Conservation (phyloP, 495 filamentous ascomycete species). For the Podospora tetraspora region DNA sequence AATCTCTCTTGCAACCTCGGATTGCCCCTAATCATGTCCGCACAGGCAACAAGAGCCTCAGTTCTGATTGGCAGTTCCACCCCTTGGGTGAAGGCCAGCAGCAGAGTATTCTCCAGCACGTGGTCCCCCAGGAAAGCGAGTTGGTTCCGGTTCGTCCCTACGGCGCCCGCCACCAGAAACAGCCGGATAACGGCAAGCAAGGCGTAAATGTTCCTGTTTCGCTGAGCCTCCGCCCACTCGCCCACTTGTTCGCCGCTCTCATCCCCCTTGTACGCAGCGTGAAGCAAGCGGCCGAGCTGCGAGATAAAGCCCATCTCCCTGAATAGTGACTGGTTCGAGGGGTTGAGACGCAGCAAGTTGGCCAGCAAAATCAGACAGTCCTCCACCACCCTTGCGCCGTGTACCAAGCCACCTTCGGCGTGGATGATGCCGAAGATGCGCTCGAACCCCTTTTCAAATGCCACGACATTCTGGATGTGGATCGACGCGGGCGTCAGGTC, state of each 20-base stretch:
- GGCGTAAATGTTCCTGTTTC: slow-evolving; percentile 89
- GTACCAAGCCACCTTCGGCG: slow-evolving; percentile 71
- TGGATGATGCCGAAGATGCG: slow-evolving; percentile 76
- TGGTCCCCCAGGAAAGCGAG: slow-evolving; percentile 76
- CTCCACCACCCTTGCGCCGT: slow-evolving; percentile 86
- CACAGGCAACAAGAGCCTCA: slow-evolving; percentile 79
- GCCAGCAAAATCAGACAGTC: slow-evolving; percentile 91
- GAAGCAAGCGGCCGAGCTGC: slow-evolving; percentile 64
- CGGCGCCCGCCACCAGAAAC: slow-evolving; percentile 74
- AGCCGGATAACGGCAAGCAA: slow-evolving; percentile 77
- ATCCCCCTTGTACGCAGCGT: slow-evolving; percentile 53
- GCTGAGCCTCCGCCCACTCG: slow-evolving; percentile 68
- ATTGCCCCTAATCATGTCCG: slow-evolving; percentile 84
- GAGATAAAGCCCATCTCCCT: slow-evolving; percentile 82
- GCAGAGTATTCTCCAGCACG: slow-evolving; percentile 73
- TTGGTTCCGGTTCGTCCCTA: slow-evolving; percentile 79
- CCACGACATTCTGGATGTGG: slow-evolving; percentile 86
- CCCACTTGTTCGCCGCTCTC: slow-evolving; percentile 57
- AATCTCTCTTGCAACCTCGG: slow-evolving; percentile 74
- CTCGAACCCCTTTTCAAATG: slow-evolving; percentile 91
- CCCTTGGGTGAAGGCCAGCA: slow-evolving; percentile 73
- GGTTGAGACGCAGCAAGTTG: slow-evolving; percentile 82
- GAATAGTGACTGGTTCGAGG: slow-evolving; percentile 90
- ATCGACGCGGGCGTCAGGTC: slow-evolving; percentile 47
- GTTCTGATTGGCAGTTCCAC: slow-evolving; percentile 73